Conservation (phyloP, 129 eudicot genomes). For the Centrapalus pauciflorus region DNA sequence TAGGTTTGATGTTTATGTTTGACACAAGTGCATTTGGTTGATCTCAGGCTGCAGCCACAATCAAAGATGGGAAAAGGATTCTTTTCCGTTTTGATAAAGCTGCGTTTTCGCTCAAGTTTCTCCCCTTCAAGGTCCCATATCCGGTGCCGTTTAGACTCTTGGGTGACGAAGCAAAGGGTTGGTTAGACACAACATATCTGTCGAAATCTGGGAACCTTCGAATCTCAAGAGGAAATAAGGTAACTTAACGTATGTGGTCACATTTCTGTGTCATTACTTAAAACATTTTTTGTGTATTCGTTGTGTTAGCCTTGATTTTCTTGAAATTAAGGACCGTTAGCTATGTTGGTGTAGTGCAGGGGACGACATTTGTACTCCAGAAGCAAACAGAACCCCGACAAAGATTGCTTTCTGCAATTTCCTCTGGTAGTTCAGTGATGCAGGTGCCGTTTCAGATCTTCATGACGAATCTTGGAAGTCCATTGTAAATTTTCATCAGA, state of each 20-base stretch:
- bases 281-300: no score
- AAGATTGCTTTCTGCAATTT: slow-evolving; percentile 61
- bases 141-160: slow-evolving; percentile 95
- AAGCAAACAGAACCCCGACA: slow-evolving; percentile 83
- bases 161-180: slow-evolving; percentile 97
- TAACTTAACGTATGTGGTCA: slow-evolving; percentile 21
- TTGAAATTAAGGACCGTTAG: slow-evolving; percentile 53
- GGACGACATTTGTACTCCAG: slow-evolving; percentile 98
- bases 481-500: background rate
- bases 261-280: no score
- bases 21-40: background rate
- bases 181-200: slow-evolving; percentile 93
- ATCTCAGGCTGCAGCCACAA: slow-evolving; percentile 76
- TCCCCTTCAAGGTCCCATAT: slow-evolving; percentile 93
- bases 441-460: slow-evolving; percentile 18
- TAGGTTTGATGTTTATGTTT: background rate
- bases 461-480: slow-evolving; percentile 1
- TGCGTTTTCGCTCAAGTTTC: slow-evolving; percentile 77
- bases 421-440: slow-evolving; percentile 38
- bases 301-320: background rate
- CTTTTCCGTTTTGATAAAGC: slow-evolving; percentile 92
- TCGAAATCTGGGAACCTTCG: slow-evolving; percentile 89
- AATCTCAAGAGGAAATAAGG: slow-evolving; percentile 96
- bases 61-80: slow-evolving; percentile 71
- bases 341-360: slow-evolving; percentile 84